Evolutionary conservation across 2,329 filamentous ascomycete genomes (phyloP).

Genomic region (Hyphodiscus sp.): DNA sequence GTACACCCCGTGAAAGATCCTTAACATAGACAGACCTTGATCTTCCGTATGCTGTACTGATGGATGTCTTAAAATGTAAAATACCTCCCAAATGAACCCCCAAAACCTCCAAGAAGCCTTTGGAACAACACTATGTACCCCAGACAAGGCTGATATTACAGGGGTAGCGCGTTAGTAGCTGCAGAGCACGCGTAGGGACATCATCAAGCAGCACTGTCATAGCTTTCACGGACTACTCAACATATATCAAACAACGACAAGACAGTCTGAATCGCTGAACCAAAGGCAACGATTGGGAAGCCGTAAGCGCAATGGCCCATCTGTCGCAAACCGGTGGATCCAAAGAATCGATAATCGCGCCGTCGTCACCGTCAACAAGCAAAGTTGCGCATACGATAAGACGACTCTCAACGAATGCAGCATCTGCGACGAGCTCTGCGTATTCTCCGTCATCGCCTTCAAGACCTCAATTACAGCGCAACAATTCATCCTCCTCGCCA

Average conservation of each 20-base stretch:
- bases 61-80: too few species aligned
- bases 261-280: not conserved
- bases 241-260: not conserved
- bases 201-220: not conserved
- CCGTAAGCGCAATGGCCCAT: constrained; percentile 3
- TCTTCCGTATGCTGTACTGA: too few species aligned
- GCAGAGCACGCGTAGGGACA: constrained; percentile 5
- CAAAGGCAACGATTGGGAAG: not conserved
- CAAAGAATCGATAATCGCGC: constrained; percentile 8
- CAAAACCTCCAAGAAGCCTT: not conserved
- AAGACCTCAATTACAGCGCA: constrained; percentile 9
- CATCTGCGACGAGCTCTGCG: constrained; percentile 14
- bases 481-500: constrained; percentile 17
- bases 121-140: not conserved
- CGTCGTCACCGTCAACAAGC: constrained; percentile 15
- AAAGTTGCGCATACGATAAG: constrained; percentile 33
- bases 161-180: constrained; percentile 8
- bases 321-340: constrained; percentile 7
- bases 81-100: too few species aligned
- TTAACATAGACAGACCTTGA: too few species aligned
- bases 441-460: constrained; percentile 12
- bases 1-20: too few species aligned
- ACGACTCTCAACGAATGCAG: constrained; percentile 32
- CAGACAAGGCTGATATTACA: constrained; percentile 11
- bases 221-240: not conserved